Evolutionary conservation across 192 early-diverging fungal genomes (phyloP), one percentile per base, ranked within the genome.

Genomic region (Gamsiella multidivaricata): DNA sequence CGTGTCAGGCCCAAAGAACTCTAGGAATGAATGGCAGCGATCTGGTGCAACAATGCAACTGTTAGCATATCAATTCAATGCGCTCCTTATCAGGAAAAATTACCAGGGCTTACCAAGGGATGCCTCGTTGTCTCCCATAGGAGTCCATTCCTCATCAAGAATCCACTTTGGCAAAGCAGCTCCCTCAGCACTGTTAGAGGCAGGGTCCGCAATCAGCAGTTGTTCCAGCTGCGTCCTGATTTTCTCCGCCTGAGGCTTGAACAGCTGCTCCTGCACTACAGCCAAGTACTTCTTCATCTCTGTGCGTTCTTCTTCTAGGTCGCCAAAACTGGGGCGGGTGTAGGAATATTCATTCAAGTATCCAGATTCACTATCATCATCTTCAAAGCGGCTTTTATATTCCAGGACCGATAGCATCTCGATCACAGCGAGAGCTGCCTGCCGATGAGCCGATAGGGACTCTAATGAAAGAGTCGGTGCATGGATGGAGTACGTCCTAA

Each of bases 401-500:
- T 88, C 87, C 28, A 88, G 33, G 25, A 82, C 45, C n/a, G 73
- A 82, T 32, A 88, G 76, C 67, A 82, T 82, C 36, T 84, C 83
- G 5, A 87, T 63, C 11, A 88, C 66, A 26, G 70, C 65, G 6
- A 88, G 54, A 1, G 87, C 70, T 3, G 81, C 68, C 4, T 80
- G 74, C 37, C 87, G 68, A 52, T 87, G 76, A 43, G 79, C 69
- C 11, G 47, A 52, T 18, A 87, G 10, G 15, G 85, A 70, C 20
- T 47, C 58, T 10, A 70, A 36, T 31, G 83, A 54, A 29, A 88
- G 47, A 62, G 81, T 74, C 17, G 82, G 84, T 0, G 84, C 79
- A 65, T 86, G 60, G 59, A 85, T 64, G 11, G 83, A 80, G 69
- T 88, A 88, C 28, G 82, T 85, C 49, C 83, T 82, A 20, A 88